phyloP scores from a whole-genome alignment of 805 yeast genomes.

The Suhomyces xylopsoci region DNA sequence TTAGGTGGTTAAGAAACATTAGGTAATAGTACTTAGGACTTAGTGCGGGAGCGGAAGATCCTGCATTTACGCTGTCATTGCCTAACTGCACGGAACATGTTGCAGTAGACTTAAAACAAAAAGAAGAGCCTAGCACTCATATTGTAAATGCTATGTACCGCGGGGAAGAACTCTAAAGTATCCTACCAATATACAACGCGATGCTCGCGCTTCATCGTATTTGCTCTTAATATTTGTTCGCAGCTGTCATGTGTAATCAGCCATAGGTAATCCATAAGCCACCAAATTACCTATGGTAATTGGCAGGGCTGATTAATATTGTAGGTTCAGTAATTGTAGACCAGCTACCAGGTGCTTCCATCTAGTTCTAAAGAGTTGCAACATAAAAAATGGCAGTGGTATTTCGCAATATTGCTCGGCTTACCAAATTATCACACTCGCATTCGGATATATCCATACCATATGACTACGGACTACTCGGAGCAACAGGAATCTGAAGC shows the following conservation, averaged over 20 bases:
- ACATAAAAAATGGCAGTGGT: background rate
- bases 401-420: background rate
- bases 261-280: background rate
- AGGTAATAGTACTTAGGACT: background rate
- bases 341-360: background rate
- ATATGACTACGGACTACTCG: background rate
- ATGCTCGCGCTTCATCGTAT: background rate
- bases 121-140: background rate
- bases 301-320: background rate
- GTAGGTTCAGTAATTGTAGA: background rate
- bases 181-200: background rate
- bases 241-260: background rate
- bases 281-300: background rate
- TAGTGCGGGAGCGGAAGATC: background rate
- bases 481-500: background rate
- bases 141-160: background rate
- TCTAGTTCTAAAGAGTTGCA: background rate
- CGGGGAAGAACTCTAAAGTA: background rate
- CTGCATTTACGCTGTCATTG: background rate
- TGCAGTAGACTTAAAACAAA: background rate
- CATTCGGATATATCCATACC: background rate
- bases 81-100: background rate
- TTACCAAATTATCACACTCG: background rate
- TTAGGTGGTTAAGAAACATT: conserved; percentile 22
- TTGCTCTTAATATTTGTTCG: background rate